Percentiles rank a stretch among this genome's conserved stretches.
These are phyloP conservation scores for Penicillium sp. DNA, from an alignment of 2,329 filamentous ascomycete genomes.

Conservation along the genomic window DNA sequence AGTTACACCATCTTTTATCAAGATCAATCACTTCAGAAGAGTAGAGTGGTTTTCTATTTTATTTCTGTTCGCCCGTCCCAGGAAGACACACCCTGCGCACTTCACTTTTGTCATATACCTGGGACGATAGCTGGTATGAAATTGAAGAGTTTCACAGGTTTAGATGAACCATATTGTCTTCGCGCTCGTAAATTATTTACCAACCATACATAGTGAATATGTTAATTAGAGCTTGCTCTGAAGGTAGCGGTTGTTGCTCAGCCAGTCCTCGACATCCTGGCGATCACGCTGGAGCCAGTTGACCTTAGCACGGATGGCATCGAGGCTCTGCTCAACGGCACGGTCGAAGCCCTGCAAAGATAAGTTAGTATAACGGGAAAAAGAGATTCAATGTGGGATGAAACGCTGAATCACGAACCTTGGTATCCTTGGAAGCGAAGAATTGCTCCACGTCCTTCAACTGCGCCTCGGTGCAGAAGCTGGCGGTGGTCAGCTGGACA, in stretches of 20 bases:
- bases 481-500: conserved; percentile 77
- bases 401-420: conserved; percentile 46
- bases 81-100: conserved; percentile 6
- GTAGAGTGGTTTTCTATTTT: too few species aligned
- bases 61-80: too few species aligned
- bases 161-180: not conserved
- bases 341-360: conserved; percentile 70
- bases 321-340: conserved; percentile 84
- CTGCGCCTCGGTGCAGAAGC: conserved; percentile 77
- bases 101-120: not conserved
- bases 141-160: not conserved
- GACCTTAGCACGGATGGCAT: conserved; percentile 81
- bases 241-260: conserved; percentile 66
- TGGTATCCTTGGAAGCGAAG: conserved; percentile 80
- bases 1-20: too few species aligned
- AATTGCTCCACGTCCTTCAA: conserved; percentile 75
- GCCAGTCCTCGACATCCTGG: conserved; percentile 73
- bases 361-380: conserved; percentile 14
- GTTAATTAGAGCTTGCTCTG: conserved; percentile 34
- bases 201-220: not conserved
- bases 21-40: too few species aligned
- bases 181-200: not conserved
- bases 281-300: conserved; percentile 77
- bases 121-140: not conserved
- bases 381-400: not conserved